phyloP scores from a whole-genome alignment of 441 rosid species.

The Mallotus japonicus region DNA sequence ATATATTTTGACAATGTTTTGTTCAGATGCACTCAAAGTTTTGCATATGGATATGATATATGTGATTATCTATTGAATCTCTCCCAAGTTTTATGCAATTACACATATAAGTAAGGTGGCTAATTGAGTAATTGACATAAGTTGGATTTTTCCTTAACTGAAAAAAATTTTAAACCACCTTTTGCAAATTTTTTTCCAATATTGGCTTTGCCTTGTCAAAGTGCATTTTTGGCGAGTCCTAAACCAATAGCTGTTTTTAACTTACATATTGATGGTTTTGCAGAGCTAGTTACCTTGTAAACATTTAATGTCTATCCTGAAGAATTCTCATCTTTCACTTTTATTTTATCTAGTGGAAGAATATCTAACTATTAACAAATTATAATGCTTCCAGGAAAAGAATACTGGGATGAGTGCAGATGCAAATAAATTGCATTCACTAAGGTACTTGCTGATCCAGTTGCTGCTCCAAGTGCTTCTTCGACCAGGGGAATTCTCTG shows the following conservation, averaged over 20 bases:
- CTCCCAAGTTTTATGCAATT: background rate
- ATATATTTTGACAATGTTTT: background rate
- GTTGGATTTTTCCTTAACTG: background rate
- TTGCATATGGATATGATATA: background rate
- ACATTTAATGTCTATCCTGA: background rate
- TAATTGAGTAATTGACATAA: background rate
- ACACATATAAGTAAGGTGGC: background rate
- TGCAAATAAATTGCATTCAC: slow-evolving; percentile 55
- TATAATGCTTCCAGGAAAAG: slow-evolving; percentile 60
- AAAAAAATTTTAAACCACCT: background rate
- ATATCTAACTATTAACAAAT: slow-evolving; percentile 13
- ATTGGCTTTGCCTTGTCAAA: background rate
- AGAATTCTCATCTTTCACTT: background rate
- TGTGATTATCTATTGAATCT: background rate
- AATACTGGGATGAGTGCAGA: slow-evolving; percentile 40
- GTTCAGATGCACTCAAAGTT: slow-evolving; percentile 13
- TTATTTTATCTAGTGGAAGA: slow-evolving; percentile 8
- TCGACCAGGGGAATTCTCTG: slow-evolving; percentile 77
- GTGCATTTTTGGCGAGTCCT: background rate
- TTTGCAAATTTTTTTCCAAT: background rate
- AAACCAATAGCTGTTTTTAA: background rate
- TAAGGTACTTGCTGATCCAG: slow-evolving; percentile 80
- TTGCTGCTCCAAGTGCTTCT: slow-evolving; percentile 83
- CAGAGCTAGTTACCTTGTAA: background rate
- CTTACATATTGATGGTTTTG: background rate